phyloP scores from a whole-genome alignment of 768 basidiomycete genomes.

The Boletus speciosus region DNA sequence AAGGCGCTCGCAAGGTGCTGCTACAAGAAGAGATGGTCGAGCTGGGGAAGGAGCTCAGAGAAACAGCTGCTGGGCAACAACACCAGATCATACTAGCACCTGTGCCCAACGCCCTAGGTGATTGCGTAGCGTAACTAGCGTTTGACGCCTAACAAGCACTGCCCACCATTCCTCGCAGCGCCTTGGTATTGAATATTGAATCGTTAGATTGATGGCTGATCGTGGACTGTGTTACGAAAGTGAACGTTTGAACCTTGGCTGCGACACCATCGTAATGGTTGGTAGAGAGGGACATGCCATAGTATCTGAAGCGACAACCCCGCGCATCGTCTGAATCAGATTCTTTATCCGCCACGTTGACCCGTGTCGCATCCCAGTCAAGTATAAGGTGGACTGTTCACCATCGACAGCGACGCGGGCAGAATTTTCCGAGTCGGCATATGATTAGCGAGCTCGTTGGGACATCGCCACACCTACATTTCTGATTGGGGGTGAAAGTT shows the following conservation, averaged over 20 bases:
- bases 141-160: not conserved
- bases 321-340: too few species aligned
- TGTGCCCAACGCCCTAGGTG: not conserved
- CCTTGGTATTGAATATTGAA: not conserved
- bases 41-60: conserved; percentile 3
- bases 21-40: conserved; percentile 9
- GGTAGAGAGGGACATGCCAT: too few species aligned
- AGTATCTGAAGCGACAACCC: too few species aligned
- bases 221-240: not conserved
- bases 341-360: too few species aligned
- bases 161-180: not conserved
- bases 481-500: too few species aligned
- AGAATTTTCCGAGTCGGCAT: too few species aligned
- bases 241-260: not conserved
- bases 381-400: too few species aligned
- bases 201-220: not conserved
- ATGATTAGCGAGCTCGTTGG: too few species aligned
- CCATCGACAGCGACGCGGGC: too few species aligned
- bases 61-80: conserved; percentile 8
- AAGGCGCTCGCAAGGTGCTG: not conserved
- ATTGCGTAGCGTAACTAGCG: not conserved
- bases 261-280: not conserved
- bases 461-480: too few species aligned
- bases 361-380: too few species aligned
- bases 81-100: not conserved